Conservation (phyloP, 2,329 filamentous ascomycete species). For the Catunica adiposa region DNA sequence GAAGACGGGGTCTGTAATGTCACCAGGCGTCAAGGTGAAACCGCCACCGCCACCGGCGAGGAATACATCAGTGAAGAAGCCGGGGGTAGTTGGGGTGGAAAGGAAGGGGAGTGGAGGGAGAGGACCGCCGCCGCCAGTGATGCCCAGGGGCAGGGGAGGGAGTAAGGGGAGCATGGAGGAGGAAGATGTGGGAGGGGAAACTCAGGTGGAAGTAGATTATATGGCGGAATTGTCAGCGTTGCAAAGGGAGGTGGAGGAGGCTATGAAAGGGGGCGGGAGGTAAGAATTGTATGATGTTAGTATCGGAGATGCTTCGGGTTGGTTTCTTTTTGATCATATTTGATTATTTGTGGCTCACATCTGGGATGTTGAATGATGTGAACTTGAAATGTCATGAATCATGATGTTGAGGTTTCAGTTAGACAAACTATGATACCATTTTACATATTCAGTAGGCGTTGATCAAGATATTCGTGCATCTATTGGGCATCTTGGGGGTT, state of each 20-base stretch:
- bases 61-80: constrained; percentile 28
- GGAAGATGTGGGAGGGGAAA: not conserved
- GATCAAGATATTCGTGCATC: constrained; percentile 3
- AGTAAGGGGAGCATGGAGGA: constrained; percentile 29
- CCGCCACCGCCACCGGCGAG: constrained; percentile 30
- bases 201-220: constrained; percentile 38
- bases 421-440: not conserved
- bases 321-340: too few relatives aligned
- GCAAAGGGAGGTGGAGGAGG: constrained; percentile 58
- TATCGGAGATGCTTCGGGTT: not conserved
- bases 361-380: too few relatives aligned
- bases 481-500: too few relatives aligned
- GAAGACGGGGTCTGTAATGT: not conserved
- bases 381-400: not conserved
- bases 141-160: constrained; percentile 29
- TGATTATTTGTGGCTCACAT: too few relatives aligned
- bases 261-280: constrained; percentile 6
- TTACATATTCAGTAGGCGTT: too few relatives aligned
- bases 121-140: constrained; percentile 32
- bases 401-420: not conserved
- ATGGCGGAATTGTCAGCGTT: constrained; percentile 50
- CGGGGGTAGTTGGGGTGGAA: constrained; percentile 16
- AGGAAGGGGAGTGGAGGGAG: not conserved
- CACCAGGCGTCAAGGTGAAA: constrained; percentile 15
- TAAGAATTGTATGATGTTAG: not conserved